Evolutionary conservation across 208 protist species (phyloP).

Genomic region (Borovskyia barvae): DNA sequence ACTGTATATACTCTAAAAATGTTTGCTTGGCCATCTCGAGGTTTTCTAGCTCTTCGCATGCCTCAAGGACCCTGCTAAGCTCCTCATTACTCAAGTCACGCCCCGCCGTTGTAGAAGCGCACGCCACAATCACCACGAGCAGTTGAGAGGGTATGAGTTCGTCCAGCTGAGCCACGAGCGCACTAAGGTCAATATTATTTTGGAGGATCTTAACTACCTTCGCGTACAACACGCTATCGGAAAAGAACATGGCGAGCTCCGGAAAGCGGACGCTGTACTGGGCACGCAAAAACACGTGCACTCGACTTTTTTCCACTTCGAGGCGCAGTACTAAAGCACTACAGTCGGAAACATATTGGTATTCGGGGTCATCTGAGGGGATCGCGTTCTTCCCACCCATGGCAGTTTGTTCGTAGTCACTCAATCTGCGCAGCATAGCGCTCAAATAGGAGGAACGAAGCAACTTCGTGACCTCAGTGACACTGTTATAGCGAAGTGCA

Average conservation of each 20-base stretch:
- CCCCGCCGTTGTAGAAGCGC: slow-evolving; percentile 84
- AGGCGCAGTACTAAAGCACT: slow-evolving; percentile 83
- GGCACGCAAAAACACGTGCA: slow-evolving; percentile 82
- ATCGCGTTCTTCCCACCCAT: slow-evolving; percentile 73
- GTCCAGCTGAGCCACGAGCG: slow-evolving; percentile 65
- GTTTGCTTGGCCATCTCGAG: slow-evolving; percentile 91
- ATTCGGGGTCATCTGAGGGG: slow-evolving; percentile 79
- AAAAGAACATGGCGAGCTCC: slow-evolving; percentile 88
- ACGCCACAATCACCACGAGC: slow-evolving; percentile 81
- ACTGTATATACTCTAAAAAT: slow-evolving; percentile 92
- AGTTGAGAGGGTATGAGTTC: slow-evolving; percentile 85
- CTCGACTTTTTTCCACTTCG: slow-evolving; percentile 87
- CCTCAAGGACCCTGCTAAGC: slow-evolving; percentile 63
- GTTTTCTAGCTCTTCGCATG: slow-evolving; percentile 88
- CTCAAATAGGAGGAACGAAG: slow-evolving; percentile 77
- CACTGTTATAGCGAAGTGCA: slow-evolving; percentile 72
- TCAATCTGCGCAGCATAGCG: slow-evolving; percentile 67
- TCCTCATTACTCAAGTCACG: slow-evolving; percentile 60
- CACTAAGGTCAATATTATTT: slow-evolving; percentile 80
- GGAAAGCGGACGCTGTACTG: slow-evolving; percentile 89
- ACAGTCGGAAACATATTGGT: slow-evolving; percentile 89
- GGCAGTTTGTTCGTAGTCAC: slow-evolving; percentile 68
- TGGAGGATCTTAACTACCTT: slow-evolving; percentile 80
- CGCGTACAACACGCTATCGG: slow-evolving; percentile 82
- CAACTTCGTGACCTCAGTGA: slow-evolving; percentile 78